Evolutionary conservation across 1,139 yeast genomes (phyloP).

Genomic region (Saccharomyces uvarum): DNA sequence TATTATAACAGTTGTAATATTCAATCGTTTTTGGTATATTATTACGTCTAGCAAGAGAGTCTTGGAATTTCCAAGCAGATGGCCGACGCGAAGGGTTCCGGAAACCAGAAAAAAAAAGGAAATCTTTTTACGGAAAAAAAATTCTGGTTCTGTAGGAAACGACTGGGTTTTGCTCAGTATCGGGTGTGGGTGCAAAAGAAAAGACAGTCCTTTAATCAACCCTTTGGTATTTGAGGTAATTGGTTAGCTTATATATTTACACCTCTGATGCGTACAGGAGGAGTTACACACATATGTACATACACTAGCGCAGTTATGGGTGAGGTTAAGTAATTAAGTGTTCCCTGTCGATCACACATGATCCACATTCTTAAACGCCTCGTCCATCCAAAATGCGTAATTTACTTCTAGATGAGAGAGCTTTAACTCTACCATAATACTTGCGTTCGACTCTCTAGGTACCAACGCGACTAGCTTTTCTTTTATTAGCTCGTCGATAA

Average conservation of each 20-base stretch:
- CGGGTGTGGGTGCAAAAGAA: background rate
- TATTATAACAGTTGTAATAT: background rate
- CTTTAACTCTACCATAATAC: background rate
- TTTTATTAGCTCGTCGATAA: background rate
- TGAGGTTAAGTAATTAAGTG: background rate
- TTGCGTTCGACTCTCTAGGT: background rate
- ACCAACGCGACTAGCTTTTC: background rate
- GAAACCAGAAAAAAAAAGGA: background rate
- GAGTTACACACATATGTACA: background rate
- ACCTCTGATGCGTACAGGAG: background rate
- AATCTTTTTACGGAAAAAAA: background rate
- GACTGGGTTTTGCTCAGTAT: background rate
- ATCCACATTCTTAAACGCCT: background rate
- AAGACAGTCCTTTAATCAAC: background rate
- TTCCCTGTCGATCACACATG: background rate
- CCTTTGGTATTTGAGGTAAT: background rate
- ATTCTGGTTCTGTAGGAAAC: background rate
- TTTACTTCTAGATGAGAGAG: background rate
- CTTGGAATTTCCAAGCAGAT: background rate
- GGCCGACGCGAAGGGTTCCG: background rate
- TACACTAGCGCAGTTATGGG: background rate
- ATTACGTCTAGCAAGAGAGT: background rate
- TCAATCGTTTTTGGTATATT: background rate
- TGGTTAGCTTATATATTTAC: background rate
- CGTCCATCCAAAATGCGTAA: background rate